These are phyloP conservation scores for Terfezia claveryi DNA, from an alignment of 495 filamentous ascomycete species.

Conservation along the genomic window DNA sequence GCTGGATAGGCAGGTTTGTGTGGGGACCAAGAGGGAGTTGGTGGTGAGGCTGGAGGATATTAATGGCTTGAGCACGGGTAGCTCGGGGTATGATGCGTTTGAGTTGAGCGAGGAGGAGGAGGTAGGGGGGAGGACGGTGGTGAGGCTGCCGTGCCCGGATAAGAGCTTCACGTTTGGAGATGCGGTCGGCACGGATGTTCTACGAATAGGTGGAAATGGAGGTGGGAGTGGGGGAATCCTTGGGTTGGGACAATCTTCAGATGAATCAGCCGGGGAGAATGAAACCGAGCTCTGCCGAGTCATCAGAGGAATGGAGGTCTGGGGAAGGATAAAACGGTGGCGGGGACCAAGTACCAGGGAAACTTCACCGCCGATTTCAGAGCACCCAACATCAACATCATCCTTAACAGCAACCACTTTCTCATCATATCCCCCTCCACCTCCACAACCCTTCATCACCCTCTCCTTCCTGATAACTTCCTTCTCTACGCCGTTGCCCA, in stretches of 20 bases:
- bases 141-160: constrained; percentile 46
- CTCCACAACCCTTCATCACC: background rate
- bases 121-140: constrained; percentile 11
- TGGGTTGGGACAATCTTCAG: background rate
- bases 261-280: constrained; percentile 24
- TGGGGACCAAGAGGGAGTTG: constrained; percentile 29
- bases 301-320: constrained; percentile 56
- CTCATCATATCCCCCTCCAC: background rate
- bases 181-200: constrained; percentile 36
- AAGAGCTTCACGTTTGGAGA: constrained; percentile 43
- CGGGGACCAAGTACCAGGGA: constrained; percentile 19
- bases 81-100: background rate
- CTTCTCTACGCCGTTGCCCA: constrained; percentile 32
- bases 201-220: constrained; percentile 15
- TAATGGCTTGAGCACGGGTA: background rate
- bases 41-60: background rate
- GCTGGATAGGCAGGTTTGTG: constrained; percentile 56
- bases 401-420: background rate
- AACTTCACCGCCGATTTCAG: constrained; percentile 7
- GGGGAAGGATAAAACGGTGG: constrained; percentile 32
- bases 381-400: too few species aligned
- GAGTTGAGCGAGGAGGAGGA: background rate
- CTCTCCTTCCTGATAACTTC: background rate
- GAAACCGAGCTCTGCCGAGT: constrained; percentile 55
- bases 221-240: background rate